phyloP scores from a whole-genome alignment of 495 filamentous ascomycete species.

The Aspergillus incahuasiensis region DNA sequence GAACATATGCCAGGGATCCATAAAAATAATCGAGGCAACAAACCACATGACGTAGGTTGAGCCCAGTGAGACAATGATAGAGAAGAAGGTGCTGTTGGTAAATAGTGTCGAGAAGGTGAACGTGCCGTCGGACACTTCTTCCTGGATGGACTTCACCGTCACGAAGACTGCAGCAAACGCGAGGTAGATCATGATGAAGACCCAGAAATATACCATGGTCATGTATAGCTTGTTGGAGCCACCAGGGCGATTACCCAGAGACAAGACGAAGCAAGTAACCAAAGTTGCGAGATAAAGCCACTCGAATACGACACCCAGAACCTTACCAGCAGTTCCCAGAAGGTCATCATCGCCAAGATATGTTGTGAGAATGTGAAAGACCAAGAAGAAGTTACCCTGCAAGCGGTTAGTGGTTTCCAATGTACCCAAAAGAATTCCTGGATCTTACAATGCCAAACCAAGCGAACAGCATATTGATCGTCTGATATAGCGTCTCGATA shows the following conservation, averaged over 20 bases:
- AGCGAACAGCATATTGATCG: slow-evolving; percentile 93
- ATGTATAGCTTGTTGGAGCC: slow-evolving; percentile 92
- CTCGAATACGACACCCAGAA: slow-evolving; percentile 86
- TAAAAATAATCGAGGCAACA: slow-evolving; percentile 85
- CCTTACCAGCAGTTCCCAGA: slow-evolving; percentile 66
- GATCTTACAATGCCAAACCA: slow-evolving; percentile 85
- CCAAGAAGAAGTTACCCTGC: slow-evolving; percentile 95
- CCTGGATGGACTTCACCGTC: slow-evolving; percentile 77
- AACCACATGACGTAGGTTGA: slow-evolving; percentile 96
- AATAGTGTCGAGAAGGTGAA: slow-evolving; percentile 71
- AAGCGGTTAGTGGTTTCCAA: slow-evolving; percentile 9
- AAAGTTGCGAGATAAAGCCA: slow-evolving; percentile 93
- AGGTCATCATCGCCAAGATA: slow-evolving; percentile 66
- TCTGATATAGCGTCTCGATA: slow-evolving; percentile 90
- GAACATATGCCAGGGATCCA: slow-evolving; percentile 99
- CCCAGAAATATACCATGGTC: slow-evolving; percentile 97
- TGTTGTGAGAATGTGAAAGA: slow-evolving; percentile 93
- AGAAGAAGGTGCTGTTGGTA: slow-evolving; percentile 85
- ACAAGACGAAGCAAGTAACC: slow-evolving; percentile 90
- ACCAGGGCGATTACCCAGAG: slow-evolving; percentile 93
- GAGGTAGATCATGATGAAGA: slow-evolving; percentile 88
- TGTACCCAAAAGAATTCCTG: background rate
- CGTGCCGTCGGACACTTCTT: slow-evolving; percentile 50
- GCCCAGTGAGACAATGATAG: slow-evolving; percentile 82
- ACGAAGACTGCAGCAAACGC: slow-evolving; percentile 95